Percentiles rank a stretch among this genome's conserved stretches.
These are phyloP conservation scores for Anthracocystis setariae DNA, from an alignment of 1,284 basidiomycete species.

Conservation along the genomic window DNA sequence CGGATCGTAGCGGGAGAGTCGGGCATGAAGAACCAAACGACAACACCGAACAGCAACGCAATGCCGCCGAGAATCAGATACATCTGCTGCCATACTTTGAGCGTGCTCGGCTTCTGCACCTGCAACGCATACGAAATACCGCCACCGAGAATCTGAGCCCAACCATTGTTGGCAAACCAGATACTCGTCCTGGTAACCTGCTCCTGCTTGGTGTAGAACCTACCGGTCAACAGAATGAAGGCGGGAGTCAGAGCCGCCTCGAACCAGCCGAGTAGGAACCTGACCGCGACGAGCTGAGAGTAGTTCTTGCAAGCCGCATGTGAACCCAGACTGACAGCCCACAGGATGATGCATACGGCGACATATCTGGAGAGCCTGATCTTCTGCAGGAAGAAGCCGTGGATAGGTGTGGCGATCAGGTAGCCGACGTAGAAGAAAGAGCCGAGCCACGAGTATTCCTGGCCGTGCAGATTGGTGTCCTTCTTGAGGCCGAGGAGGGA, in stretches of 20 bases:
- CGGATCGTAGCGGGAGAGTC: conserved; percentile 47
- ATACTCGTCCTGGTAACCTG: conserved; percentile 50
- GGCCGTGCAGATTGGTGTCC: conserved; percentile 53
- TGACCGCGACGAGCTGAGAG: conserved; percentile 48
- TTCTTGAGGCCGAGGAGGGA: conserved; percentile 57
- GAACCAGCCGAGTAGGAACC: conserved; percentile 64
- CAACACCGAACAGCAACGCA: conserved; percentile 49
- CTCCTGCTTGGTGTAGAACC: conserved; percentile 57
- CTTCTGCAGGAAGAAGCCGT: conserved; percentile 45
- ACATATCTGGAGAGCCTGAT: conserved; percentile 61
- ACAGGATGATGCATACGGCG: conserved; percentile 61
- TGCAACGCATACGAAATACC: conserved; percentile 57
- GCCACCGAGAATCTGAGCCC: conserved; percentile 60
- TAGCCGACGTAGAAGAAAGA: conserved; percentile 65
- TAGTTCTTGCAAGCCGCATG: conserved; percentile 61
- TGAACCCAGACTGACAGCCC: conserved; percentile 68
- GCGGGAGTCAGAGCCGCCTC: conserved; percentile 58
- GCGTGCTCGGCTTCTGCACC: conserved; percentile 23
- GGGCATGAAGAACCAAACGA: conserved; percentile 52
- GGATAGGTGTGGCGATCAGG: conserved; percentile 39
- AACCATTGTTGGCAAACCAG: conserved; percentile 61
- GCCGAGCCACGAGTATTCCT: conserved; percentile 62
- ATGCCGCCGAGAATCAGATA: conserved; percentile 59
- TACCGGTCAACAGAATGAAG: conserved; percentile 56
- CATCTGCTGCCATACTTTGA: conserved; percentile 61